Conservation (phyloP, 1,139 yeast genomes). For the Kodamaea ohmeri region DNA sequence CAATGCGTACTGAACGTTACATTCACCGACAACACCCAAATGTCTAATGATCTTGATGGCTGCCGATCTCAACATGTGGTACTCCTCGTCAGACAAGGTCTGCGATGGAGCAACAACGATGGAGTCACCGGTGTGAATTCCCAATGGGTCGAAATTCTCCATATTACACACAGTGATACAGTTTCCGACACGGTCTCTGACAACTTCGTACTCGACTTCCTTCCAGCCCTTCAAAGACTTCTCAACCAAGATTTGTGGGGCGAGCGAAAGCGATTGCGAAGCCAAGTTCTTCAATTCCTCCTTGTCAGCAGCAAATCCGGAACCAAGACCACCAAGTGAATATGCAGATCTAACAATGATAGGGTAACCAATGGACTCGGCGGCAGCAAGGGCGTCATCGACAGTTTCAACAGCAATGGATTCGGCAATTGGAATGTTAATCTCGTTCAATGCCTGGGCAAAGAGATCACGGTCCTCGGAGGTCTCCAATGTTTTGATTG, state of each 20-base stretch:
- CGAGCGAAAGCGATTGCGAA: slow-evolving; percentile 80
- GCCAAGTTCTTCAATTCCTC: slow-evolving; percentile 83
- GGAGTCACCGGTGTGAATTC: slow-evolving; percentile 98
- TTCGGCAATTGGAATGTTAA: slow-evolving; percentile 92
- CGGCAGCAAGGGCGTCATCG: slow-evolving; percentile 89
- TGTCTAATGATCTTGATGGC: slow-evolving; percentile 97
- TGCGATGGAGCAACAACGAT: slow-evolving; percentile 99
- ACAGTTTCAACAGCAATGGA: slow-evolving; percentile 92
- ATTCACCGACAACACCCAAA: slow-evolving; percentile 97
- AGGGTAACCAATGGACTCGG: slow-evolving; percentile 85
- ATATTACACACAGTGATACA: slow-evolving; percentile 98
- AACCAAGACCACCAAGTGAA: slow-evolving; percentile 96
- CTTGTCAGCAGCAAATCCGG: slow-evolving; percentile 88
- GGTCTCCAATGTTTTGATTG: slow-evolving; percentile 89
- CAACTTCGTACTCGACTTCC: slow-evolving; percentile 98
- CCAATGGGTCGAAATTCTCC: slow-evolving; percentile 98
- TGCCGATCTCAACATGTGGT: slow-evolving; percentile 95
- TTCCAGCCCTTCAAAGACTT: slow-evolving; percentile 98
- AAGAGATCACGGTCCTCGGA: slow-evolving; percentile 97
- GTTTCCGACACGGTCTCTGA: slow-evolving; percentile 92
- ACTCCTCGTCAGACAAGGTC: slow-evolving; percentile 94
- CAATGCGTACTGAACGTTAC: slow-evolving; percentile 96
- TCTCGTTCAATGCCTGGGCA: slow-evolving; percentile 91
- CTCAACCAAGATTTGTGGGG: slow-evolving; percentile 95
- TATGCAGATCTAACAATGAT: slow-evolving; percentile 97